phyloP scores from a whole-genome alignment of 2,329 filamentous ascomycete species.

The Sclerotinia subarctica region DNA sequence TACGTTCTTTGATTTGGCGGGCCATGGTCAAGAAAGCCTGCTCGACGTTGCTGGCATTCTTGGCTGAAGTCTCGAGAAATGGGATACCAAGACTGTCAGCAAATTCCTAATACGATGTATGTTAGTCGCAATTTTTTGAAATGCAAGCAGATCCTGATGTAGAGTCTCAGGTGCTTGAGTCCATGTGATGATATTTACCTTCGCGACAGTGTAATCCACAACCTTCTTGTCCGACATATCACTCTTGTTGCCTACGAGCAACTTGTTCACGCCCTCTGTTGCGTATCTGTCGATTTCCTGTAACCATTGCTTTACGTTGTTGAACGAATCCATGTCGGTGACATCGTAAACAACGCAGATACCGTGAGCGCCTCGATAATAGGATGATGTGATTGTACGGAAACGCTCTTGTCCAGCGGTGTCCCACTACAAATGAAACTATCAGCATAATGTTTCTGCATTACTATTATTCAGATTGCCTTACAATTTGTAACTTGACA shows the following conservation, averaged over 20 bases:
- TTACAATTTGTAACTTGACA: slow-evolving; percentile 98
- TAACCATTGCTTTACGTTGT: slow-evolving; percentile 99
- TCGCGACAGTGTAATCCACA: slow-evolving; percentile 98
- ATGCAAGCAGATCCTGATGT: slow-evolving; percentile 10
- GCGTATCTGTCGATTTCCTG: slow-evolving; percentile 99
- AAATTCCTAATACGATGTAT: slow-evolving; percentile 67
- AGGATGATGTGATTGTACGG: slow-evolving; percentile 98
- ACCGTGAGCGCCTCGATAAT: slow-evolving; percentile 98
- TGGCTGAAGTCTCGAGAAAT: slow-evolving; percentile 98
- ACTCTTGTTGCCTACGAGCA: slow-evolving; percentile 99
- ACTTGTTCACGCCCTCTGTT: slow-evolving; percentile 98
- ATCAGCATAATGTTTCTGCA: slow-evolving; percentile 34
- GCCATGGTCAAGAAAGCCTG: slow-evolving; percentile 99
- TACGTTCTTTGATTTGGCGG: slow-evolving; percentile 99
- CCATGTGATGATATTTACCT: slow-evolving; percentile 60
- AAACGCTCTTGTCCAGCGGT: slow-evolving; percentile 98
- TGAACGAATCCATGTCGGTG: slow-evolving; percentile 99
- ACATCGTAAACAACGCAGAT: slow-evolving; percentile 99
- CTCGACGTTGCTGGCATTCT: slow-evolving; percentile 99
- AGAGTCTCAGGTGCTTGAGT: slow-evolving; percentile 28
- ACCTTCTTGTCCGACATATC: slow-evolving; percentile 99
- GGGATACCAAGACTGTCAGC: slow-evolving; percentile 98
- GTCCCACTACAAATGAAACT: slow-evolving; percentile 71
- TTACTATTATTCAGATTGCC: slow-evolving; percentile 39
- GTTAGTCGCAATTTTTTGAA: slow-evolving; percentile 25